A percentile compares a stretch with the other conserved stretches of the same genome.
Conservation (phyloP, 495 filamentous ascomycete species). For the Articulospora tetracladia region DNA sequence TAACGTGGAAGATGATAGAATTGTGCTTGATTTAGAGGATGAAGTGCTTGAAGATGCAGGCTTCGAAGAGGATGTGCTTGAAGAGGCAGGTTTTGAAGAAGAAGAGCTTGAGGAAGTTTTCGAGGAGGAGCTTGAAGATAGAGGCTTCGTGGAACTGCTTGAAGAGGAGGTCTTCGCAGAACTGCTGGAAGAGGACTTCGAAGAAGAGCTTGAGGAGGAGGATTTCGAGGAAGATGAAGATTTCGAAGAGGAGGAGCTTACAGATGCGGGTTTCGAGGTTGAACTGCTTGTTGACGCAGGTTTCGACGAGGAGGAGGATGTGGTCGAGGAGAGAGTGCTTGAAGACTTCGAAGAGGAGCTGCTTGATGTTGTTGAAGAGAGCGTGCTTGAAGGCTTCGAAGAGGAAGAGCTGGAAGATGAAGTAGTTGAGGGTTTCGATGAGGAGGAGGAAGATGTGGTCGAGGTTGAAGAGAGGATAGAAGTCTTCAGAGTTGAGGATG, state of each 20-base stretch:
- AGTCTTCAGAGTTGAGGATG: not conserved
- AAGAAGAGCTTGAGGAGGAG: not conserved
- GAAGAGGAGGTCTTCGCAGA: not conserved
- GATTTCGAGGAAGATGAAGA: too few relatives aligned
- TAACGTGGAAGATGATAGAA: not conserved
- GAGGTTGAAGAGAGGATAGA: not conserved
- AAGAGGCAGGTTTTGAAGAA: not conserved
- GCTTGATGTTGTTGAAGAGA: too few relatives aligned
- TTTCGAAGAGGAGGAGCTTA: not conserved
- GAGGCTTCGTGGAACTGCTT: not conserved
- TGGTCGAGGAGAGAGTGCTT: not conserved
- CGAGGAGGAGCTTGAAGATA: not conserved
- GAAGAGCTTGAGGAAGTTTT: not conserved
- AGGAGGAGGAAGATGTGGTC: not conserved
- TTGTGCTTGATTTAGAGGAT: not conserved
- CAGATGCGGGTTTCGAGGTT: not conserved
- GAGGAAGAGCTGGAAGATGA: not conserved
- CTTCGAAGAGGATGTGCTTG: not conserved
- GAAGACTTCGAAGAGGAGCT: not conserved
- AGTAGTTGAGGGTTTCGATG: not conserved
- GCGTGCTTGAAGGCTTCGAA: not conserved
- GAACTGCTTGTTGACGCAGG: too few relatives aligned
- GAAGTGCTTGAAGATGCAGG: not conserved
- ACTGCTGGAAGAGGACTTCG: not conserved
- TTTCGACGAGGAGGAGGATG: not conserved